Percentiles rank a stretch among this genome's conserved stretches.
These are phyloP conservation scores for Phytophthora fragariaefolia DNA, from an alignment of 352 stramenopile genomes.

Conservation along the genomic window DNA sequence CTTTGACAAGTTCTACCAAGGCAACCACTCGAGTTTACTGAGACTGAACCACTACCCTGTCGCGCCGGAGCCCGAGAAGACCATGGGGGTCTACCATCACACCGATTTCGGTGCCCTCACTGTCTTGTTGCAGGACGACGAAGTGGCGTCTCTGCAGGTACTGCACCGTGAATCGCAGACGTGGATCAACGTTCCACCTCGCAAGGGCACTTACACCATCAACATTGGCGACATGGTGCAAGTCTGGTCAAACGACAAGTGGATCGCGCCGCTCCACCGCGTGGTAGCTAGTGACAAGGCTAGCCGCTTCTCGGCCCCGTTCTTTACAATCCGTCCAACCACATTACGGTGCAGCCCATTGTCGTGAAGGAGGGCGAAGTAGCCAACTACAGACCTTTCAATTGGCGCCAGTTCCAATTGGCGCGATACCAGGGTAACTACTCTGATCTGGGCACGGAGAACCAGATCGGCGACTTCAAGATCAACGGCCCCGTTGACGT, in stretches of 20 bases:
- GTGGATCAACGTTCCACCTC: constrained; percentile 53
- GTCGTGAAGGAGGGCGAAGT: not conserved
- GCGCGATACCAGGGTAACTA: not conserved
- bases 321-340: not conserved
- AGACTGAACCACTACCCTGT: constrained; percentile 92
- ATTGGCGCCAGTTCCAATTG: not conserved
- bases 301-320: not conserved
- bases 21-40: constrained; percentile 86
- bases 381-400: not conserved
- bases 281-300: constrained; percentile 40
- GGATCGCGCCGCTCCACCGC: constrained; percentile 55
- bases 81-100: constrained; percentile 60
- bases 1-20: constrained; percentile 66
- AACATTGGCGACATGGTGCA: constrained; percentile 72
- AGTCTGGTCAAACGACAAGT: constrained; percentile 64
- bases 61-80: constrained; percentile 40
- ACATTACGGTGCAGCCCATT: not conserved
- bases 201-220: constrained; percentile 59
- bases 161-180: constrained; percentile 44
- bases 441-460: constrained; percentile 67
- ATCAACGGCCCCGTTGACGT: constrained; percentile 18
- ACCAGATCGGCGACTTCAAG: constrained; percentile 90
- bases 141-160: constrained; percentile 52
- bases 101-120: constrained; percentile 57
- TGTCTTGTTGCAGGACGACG: constrained; percentile 55